Percentiles rank a stretch among this genome's conserved stretches.
phyloP scores from a whole-genome alignment of 1,284 basidiomycete species.

The Vanrija sp. region DNA sequence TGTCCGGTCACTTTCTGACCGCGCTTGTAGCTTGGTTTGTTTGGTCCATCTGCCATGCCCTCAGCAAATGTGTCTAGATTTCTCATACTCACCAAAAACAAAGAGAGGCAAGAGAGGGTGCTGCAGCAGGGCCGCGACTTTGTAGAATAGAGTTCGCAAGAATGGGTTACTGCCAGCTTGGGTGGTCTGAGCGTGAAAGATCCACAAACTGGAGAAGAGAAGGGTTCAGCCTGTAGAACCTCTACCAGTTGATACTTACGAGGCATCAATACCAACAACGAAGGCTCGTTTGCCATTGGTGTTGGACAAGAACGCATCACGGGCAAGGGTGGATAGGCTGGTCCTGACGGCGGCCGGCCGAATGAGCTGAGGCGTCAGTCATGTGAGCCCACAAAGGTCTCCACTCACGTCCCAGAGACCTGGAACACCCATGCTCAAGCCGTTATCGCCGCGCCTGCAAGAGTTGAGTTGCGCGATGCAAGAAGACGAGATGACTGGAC shows the following conservation, averaged over 20 bases:
- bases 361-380: slow-evolving; percentile 28
- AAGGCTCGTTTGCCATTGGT: slow-evolving; percentile 39
- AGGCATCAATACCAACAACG: slow-evolving; percentile 50
- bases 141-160: slow-evolving; percentile 54
- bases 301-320: slow-evolving; percentile 43
- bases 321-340: slow-evolving; percentile 31
- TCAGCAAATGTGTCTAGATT: background rate
- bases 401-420: slow-evolving; percentile 50
- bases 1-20: slow-evolving; percentile 54
- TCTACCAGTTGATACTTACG: slow-evolving; percentile 24
- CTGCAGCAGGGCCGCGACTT: slow-evolving; percentile 63
- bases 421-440: slow-evolving; percentile 44
- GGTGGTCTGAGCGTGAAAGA: slow-evolving; percentile 51
- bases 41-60: slow-evolving; percentile 61
- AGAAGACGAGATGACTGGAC: background rate
- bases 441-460: background rate
- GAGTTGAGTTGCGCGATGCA: background rate
- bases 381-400: background rate
- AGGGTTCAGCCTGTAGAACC: background rate
- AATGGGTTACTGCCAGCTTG: slow-evolving; percentile 52
- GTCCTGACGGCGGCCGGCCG: slow-evolving; percentile 39
- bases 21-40: slow-evolving; percentile 76
- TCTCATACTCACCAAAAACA: slow-evolving; percentile 62
- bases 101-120: slow-evolving; percentile 82
- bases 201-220: slow-evolving; percentile 47